Evolutionary conservation across 495 filamentous ascomycete species (phyloP), one percentile per base, ranked within the genome.

Genomic region (Penicillium atrosanguineum): DNA sequence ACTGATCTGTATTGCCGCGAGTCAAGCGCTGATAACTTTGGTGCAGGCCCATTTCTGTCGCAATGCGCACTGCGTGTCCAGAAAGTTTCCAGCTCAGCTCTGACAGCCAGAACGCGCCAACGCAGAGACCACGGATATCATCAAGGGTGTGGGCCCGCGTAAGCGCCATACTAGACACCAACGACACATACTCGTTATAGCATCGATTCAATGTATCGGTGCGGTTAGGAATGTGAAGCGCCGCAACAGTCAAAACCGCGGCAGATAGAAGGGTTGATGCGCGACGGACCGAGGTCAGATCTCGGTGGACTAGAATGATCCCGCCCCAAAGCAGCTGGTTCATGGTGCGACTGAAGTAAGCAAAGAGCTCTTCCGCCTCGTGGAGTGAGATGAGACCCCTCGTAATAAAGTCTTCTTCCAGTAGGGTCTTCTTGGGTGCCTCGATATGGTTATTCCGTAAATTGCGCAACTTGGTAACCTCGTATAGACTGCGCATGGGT

Each of bases 401-500:
- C 4, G 73, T 74, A 37, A 82, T 78, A 41, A 82, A 79, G 45
- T 82, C 79, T 52, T 75, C 71, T 46, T 79, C 77, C 43, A 78
- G 56, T 25, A 80, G 67, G 7, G 73, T 77, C 50, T 69, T 67
- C 51, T 73, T 73, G 7, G 72, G 76, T 44, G 71, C 70, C 51
- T 76, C 71, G 15, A 67, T 69, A 23, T 63, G 65, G 45, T 75
- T 74, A 45, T 72, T 73, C n/a, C 79, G 64, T 47, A 83, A 52
- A 39, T 81, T 77, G 26, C 79, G 72, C 46, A 84, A 63, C 40
- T 79, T 83, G 7, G 81, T 84, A 26, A 84, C 81, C 53, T 83
- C 81, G 59, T 82, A 84, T 20, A 84, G 61, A 64, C 78, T 82
- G 48, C 78, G 74, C 79, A 84, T 83, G 0, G 81, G 81, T 6